Evolutionary conservation across 1,284 basidiomycete species (phyloP).

Genomic region (Puccinia horiana): DNA sequence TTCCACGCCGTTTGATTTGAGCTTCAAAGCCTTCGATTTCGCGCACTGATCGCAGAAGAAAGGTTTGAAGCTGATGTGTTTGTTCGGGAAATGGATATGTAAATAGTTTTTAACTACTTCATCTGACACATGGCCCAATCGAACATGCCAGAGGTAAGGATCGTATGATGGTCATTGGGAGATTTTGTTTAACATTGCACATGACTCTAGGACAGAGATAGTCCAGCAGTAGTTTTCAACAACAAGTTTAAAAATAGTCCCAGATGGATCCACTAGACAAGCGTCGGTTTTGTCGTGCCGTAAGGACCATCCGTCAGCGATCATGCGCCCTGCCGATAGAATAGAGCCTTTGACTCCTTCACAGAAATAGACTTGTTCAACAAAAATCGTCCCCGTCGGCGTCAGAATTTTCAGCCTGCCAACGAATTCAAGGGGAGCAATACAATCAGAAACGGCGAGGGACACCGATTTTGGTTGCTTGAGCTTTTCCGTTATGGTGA

Average conservation of each 20-base stretch:
- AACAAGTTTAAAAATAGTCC: background rate
- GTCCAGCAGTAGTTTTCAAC: background rate
- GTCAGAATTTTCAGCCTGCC: background rate
- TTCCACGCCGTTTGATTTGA: background rate
- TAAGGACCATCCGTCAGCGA: background rate
- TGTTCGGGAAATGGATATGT: background rate
- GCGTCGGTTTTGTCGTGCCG: background rate
- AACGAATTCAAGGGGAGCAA: background rate
- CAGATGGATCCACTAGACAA: background rate
- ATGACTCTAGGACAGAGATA: background rate
- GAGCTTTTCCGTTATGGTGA: background rate
- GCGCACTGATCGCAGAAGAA: conserved; percentile 9
- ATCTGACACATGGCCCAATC: background rate
- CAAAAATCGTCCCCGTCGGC: background rate
- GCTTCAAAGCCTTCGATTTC: background rate
- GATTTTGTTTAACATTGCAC: background rate
- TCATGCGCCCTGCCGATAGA: background rate
- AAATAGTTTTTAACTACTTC: background rate
- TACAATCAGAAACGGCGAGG: background rate
- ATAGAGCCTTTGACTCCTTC: background rate
- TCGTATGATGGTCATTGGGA: background rate
- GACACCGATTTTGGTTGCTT: background rate
- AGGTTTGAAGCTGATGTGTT: background rate
- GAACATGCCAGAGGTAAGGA: background rate
- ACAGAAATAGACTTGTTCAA: background rate